phyloP scores from a whole-genome alignment of 2,329 filamentous ascomycete species.

The Sporothrix mexicana region DNA sequence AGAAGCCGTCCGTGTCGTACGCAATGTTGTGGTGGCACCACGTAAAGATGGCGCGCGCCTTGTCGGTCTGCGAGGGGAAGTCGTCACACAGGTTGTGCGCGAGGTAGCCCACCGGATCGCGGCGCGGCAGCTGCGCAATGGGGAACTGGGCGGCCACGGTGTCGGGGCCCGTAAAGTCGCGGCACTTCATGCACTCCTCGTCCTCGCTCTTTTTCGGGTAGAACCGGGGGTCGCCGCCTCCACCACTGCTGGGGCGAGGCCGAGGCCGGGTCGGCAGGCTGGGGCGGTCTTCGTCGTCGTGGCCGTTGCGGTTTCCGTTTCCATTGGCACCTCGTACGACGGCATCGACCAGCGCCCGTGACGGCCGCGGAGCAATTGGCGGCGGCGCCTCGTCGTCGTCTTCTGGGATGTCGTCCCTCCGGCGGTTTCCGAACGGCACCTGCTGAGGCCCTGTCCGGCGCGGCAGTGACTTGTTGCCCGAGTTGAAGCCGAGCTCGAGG shows the following conservation, averaged over 20 bases:
- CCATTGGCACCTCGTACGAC: conserved; percentile 40
- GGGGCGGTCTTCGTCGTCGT: not conserved
- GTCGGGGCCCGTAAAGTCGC: conserved; percentile 87
- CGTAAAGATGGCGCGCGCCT: conserved; percentile 89
- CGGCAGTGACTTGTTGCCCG: conserved; percentile 24
- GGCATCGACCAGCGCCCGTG: conserved; percentile 57
- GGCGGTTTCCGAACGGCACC: conserved; percentile 22
- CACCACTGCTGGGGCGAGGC: conserved; percentile 26
- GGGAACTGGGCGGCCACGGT: conserved; percentile 78
- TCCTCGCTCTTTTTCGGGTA: conserved; percentile 33
- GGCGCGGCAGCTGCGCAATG: conserved; percentile 68
- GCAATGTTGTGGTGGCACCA: conserved; percentile 94
- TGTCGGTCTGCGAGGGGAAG: conserved; percentile 84
- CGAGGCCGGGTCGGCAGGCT: conserved; percentile 37
- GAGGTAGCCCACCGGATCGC: conserved; percentile 72
- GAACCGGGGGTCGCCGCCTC: conserved; percentile 17
- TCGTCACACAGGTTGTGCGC: conserved; percentile 78
- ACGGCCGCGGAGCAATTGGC: conserved; percentile 59
- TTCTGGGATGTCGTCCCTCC: conserved; percentile 19
- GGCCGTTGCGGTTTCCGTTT: not conserved
- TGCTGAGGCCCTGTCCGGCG: conserved; percentile 23
- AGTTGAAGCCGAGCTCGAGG: conserved; percentile 42
- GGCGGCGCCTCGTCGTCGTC: conserved; percentile 51
- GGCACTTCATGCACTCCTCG: conserved; percentile 74
- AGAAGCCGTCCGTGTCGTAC: conserved; percentile 84